phyloP scores from a whole-genome alignment of 495 filamentous ascomycete species.

The Amniculicola lignicola region DNA sequence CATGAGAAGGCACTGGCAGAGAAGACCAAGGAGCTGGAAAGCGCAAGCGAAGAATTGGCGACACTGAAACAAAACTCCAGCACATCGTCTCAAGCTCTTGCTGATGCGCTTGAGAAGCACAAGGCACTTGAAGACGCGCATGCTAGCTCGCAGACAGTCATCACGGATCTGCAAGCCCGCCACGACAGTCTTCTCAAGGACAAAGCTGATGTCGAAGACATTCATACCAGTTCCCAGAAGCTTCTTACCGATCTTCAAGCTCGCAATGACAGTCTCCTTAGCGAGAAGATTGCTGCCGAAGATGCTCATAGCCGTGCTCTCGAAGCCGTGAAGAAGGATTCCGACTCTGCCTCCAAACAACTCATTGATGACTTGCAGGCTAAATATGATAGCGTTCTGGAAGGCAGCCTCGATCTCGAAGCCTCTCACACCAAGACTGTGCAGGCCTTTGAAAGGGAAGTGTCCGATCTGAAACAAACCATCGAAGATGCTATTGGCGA shows the following conservation, averaged over 20 bases:
- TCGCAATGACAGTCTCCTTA: constrained; percentile 11
- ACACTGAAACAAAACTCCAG: background rate
- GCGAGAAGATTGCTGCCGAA: constrained; percentile 27
- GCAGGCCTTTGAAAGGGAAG: constrained; percentile 2
- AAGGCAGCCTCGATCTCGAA: constrained; percentile 18
- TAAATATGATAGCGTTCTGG: constrained; percentile 19
- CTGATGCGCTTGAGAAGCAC: constrained; percentile 11
- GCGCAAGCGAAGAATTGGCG: constrained; percentile 6
- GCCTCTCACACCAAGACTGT: constrained; percentile 2
- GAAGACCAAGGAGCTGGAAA: constrained; percentile 6
- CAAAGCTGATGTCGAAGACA: constrained; percentile 18
- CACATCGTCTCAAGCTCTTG: constrained; percentile 5
- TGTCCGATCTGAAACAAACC: constrained; percentile 4
- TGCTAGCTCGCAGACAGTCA: constrained; percentile 8
- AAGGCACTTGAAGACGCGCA: constrained; percentile 11
- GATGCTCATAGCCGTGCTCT: constrained; percentile 25
- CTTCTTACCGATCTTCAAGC: constrained; percentile 22
- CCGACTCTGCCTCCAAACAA: constrained; percentile 18
- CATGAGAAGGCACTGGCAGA: constrained; percentile 9
- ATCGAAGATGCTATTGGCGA: constrained; percentile 9
- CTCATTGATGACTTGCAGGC: constrained; percentile 25
- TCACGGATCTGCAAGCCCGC: constrained; percentile 17
- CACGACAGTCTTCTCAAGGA: constrained; percentile 14
- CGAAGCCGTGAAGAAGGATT: constrained; percentile 24
- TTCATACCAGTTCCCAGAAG: constrained; percentile 6